A percentile compares a stretch with the other conserved stretches of the same genome.
phyloP scores from a whole-genome alignment of 345 rosid genomes.

The Citrus trifoliata region DNA sequence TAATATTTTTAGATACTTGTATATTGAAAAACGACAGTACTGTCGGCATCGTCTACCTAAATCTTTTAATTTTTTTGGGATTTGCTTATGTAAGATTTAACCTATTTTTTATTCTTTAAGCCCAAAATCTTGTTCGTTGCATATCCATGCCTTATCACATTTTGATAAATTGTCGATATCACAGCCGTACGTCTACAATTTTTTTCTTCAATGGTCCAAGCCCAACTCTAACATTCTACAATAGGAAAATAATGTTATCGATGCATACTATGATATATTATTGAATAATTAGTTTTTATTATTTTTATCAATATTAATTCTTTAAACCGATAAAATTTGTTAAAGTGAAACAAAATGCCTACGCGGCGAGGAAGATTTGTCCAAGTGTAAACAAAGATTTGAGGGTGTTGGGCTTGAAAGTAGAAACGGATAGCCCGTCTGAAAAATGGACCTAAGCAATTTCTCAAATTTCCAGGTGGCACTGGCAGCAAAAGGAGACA shows the following conservation, averaged over 20 bases:
- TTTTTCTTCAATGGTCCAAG: too few species aligned
- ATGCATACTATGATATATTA: too few species aligned
- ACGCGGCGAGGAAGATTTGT: too few species aligned
- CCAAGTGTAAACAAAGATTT: too few species aligned
- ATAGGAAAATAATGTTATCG: too few species aligned
- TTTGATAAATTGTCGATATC: neutral
- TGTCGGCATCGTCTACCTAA: neutral
- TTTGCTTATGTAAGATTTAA: neutral
- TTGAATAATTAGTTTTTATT: too few species aligned
- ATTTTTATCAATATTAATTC: too few species aligned
- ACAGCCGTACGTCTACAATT: neutral
- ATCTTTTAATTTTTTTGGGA: neutral
- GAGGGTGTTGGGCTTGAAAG: neutral
- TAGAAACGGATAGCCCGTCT: neutral
- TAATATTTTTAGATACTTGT: neutral
- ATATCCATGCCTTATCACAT: neutral
- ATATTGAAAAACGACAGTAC: neutral
- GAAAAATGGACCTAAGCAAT: slow-evolving; percentile 18
- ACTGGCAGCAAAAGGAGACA: neutral
- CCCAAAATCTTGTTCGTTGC: neutral
- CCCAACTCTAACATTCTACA: too few species aligned
- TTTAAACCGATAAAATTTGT: too few species aligned
- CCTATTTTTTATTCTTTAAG: neutral
- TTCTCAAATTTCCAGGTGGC: too few species aligned
- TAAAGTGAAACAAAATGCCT: too few species aligned